phyloP scores from a whole-genome alignment of 1,284 basidiomycete species.

The Heliocybe sulcata region DNA sequence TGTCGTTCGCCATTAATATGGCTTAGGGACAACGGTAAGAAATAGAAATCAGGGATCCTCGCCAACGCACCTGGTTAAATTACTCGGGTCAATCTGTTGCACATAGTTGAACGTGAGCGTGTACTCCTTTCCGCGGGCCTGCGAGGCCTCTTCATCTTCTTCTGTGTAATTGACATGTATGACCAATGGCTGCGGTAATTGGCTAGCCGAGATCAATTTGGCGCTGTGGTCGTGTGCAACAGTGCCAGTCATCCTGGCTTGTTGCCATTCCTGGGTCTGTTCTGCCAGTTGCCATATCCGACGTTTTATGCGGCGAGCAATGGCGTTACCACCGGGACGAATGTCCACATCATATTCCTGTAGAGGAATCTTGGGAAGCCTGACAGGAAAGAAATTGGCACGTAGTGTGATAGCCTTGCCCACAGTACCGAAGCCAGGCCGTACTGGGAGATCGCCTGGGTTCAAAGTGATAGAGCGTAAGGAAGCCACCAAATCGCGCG shows the following conservation, averaged over 20 bases:
- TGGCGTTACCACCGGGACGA: conserved; percentile 40
- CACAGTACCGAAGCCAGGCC: conserved; percentile 58
- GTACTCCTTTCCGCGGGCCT: conserved; percentile 44
- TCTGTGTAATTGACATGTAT: conserved; percentile 59
- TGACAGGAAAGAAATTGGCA: conserved; percentile 70
- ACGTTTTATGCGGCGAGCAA: conserved; percentile 49
- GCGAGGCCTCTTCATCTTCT: conserved; percentile 41
- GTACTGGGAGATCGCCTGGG: conserved; percentile 48
- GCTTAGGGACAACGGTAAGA: conserved; percentile 26
- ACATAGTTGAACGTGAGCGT: conserved; percentile 53
- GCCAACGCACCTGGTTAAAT: conserved; percentile 41
- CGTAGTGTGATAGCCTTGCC: conserved; percentile 58
- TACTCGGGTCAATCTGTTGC: conserved; percentile 51
- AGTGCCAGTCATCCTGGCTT: conserved; percentile 38
- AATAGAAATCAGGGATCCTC: not conserved
- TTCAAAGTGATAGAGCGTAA: conserved; percentile 31
- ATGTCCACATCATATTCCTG: conserved; percentile 67
- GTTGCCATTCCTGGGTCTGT: conserved; percentile 44
- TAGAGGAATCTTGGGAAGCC: conserved; percentile 50
- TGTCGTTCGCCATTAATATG: conserved; percentile 53
- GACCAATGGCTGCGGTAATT: conserved; percentile 49
- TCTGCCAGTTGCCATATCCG: conserved; percentile 72
- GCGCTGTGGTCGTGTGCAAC: conserved; percentile 67
- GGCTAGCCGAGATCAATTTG: conserved; percentile 52
- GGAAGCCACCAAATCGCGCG: conserved; percentile 46